Base-by-base conservation (phyloP, 495 filamentous ascomycete genomes). In the Cercophora newfieldiana region DNA sequence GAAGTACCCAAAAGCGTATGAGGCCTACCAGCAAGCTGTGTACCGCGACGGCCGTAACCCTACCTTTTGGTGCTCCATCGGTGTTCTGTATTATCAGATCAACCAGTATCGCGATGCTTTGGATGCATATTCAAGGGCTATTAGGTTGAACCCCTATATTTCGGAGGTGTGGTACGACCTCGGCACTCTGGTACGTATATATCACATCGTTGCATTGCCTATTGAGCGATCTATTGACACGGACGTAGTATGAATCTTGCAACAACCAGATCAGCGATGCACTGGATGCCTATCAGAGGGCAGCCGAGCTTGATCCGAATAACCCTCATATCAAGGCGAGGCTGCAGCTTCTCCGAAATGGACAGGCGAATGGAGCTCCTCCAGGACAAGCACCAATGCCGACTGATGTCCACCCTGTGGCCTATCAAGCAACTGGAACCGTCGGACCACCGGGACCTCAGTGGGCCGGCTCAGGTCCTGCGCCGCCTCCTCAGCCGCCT, bases 161-260 rank as follows among this genome's bases (percentile, higher is more conserved):
- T 98, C 95, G 4, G 95, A 99, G 77, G 95, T 99, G 48, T 99
- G 95, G 95, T 99, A 98, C 79, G 96, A 99, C 80, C 81, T 99
- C 48, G 95, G 95, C 48, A 99, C 96, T 70, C 72, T 99, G 81
- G 92, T 96, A 87, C 83, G 90, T 86, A 77, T 74, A 54, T 67
- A 6, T 29, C 57, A 29, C 56, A 49, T 56, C 50, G n/a, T 25
- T 60, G n/a, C 31, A 16, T 7, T 21, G n/a, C 0, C 21, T 22
- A 25, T 50, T 70, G 51, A 56, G 26, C 37, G 47, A 44, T 21
- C 49, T 66, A 74, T 53, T 72, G 70, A 69, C 67, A 70, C 61
- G n/a, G 73, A 53, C 66, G 7, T 53, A 94, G 91, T 99, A 99
- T 70, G 96, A 99, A 75, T 97, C 93, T 3, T 99, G 95, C 78